Evolutionary conservation across 441 rosid species (phyloP), one percentile per base, ranked within the genome.

Genomic region (Codiaeum variegatum): DNA sequence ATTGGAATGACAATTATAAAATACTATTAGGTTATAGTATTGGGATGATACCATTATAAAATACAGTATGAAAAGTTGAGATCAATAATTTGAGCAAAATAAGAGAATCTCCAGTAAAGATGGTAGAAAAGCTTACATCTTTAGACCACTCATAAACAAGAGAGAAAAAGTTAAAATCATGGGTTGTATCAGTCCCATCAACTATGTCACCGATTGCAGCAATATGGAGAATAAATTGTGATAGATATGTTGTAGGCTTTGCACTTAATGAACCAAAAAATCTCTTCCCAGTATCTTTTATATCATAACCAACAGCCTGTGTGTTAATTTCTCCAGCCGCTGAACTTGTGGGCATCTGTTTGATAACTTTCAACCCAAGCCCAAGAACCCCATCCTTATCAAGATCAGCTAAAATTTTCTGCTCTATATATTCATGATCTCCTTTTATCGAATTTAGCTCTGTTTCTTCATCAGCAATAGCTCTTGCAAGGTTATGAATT

Each of bases 121-220:
- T 21, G 64, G 61, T 46, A 46, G 79, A 72, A 77, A 46, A 28
- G 36, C 98, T 84, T 93, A 95, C 99, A 79, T 95, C 99, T 88
- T 91, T 95, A 56, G 98, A 98, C 98, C 99, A 91, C 84, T 95
- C 99, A 64, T 93, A 91, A 60, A 91, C 91, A 71, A 93, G 87
- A 40, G 98, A 90, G 86, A 95, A 95, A 82, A 89, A 95, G 87
- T 95, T 95, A 86, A 95, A 95, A 87, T 95, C 99, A 70, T 95
- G 99, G 76, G 99, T 95, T 73, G 98, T 93, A 78, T 95, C 99
- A 38, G 97, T 91, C 81, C 99, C 99, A 78, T 93, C 98, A 79
- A 95, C 98, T 80, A 91, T 90, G 84, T 95, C 99, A 78, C 99
- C 99, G 71, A 95, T 89, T 58, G 99, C 98, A 81, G 99, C 99